Evolutionary conservation across 176 grass and related monocot species (phyloP).

Genomic region (Raddia guianensis): DNA sequence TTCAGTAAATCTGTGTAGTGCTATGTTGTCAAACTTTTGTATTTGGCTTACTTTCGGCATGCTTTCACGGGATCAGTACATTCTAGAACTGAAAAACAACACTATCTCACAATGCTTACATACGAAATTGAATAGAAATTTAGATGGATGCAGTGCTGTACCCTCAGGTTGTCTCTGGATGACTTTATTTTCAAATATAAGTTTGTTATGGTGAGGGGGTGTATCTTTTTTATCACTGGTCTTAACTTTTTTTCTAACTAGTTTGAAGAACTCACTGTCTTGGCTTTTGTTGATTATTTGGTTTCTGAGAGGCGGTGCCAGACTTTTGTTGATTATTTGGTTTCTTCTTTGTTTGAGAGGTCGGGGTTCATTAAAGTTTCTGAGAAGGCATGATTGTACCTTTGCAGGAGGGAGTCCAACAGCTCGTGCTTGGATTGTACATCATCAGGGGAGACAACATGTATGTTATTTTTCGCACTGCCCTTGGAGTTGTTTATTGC

Average conservation of each 20-base stretch:
- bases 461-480: conserved; percentile 44
- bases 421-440: conserved; percentile 87
- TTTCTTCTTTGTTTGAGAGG: not conserved
- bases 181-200: not conserved
- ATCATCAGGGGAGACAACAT: conserved; percentile 97
- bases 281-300: too few species aligned
- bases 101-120: not conserved
- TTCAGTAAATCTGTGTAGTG: not conserved
- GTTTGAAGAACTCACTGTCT: too few species aligned
- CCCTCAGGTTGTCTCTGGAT: not conserved
- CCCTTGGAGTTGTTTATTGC: not conserved
- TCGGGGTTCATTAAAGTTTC: conserved; percentile 1
- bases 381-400: conserved; percentile 12
- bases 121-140: not conserved
- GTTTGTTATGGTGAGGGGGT: not conserved
- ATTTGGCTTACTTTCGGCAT: not conserved
- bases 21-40: not conserved
- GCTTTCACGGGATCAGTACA: not conserved
- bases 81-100: not conserved
- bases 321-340: not conserved
- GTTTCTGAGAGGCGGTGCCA: too few species aligned
- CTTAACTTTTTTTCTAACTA: too few species aligned
- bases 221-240: not conserved
- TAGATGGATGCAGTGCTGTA: too few species aligned
- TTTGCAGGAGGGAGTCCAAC: conserved; percentile 81